Conservation (phyloP, 805 yeast genomes). For the Lipomyces yamadae region DNA sequence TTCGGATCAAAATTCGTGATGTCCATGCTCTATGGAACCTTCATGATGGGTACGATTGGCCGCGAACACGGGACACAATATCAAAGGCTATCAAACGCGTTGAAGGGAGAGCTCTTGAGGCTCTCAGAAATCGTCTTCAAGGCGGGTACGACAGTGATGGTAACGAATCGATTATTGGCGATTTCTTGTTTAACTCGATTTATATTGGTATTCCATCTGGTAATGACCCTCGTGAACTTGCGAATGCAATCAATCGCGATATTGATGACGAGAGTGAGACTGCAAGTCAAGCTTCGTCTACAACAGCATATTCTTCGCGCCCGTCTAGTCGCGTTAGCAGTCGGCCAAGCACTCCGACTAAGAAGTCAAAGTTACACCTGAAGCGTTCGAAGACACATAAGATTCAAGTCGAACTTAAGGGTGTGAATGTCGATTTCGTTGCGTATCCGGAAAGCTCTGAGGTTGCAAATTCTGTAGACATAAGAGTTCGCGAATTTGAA, state of each 20-base stretch:
- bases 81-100: conserved; percentile 66
- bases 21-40: conserved; percentile 49
- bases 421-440: conserved; percentile 56
- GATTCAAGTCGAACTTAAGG: conserved; percentile 58
- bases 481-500: conserved; percentile 60
- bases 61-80: conserved; percentile 70
- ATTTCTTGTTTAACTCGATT: conserved; percentile 77
- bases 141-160: conserved; percentile 31
- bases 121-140: conserved; percentile 35
- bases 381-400: conserved; percentile 69
- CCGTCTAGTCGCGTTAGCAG: conserved; percentile 16
- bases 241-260: conserved; percentile 58
- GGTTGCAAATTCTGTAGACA: conserved; percentile 47
- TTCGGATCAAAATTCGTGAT: conserved; percentile 31
- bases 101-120: conserved; percentile 55
- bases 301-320: conserved; percentile 24
- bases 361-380: conserved; percentile 54
- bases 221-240: conserved; percentile 48
- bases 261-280: conserved; percentile 49
- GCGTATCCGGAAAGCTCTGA: conserved; percentile 50
- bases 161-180: conserved; percentile 54
- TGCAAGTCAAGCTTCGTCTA: conserved; percentile 30
- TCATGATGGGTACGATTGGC: conserved; percentile 94
- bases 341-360: conserved; percentile 26
- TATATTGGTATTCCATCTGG: conserved; percentile 64